These are phyloP conservation scores for Cryptosporidium bovis DNA, from an alignment of 169 alveolate species.

Conservation along the genomic window DNA sequence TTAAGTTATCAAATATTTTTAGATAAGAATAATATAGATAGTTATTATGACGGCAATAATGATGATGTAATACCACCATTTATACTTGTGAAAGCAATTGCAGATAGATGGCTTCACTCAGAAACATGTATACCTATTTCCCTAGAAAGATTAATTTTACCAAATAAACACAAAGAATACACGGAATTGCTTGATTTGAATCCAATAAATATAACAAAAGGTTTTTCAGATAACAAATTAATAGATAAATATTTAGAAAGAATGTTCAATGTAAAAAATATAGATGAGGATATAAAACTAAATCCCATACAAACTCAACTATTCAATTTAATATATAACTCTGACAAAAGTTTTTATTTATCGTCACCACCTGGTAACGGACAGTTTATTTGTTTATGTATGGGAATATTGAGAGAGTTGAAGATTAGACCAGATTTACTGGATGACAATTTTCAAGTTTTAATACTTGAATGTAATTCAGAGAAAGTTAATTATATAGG, in stretches of 20 bases:
- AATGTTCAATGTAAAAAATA: neutral
- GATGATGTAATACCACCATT: constrained; percentile 91
- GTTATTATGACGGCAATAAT: constrained; percentile 73
- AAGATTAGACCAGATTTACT: neutral
- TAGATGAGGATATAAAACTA: constrained; percentile 2
- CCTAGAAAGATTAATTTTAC: constrained; percentile 92
- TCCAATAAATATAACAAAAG: constrained; percentile 79
- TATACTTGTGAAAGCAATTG: constrained; percentile 94
- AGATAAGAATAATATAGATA: constrained; percentile 16
- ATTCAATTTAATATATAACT: constrained; percentile 52
- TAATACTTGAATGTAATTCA: constrained; percentile 28
- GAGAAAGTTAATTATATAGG: constrained; percentile 16
- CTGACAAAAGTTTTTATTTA: constrained; percentile 40
- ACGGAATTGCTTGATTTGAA: constrained; percentile 95
- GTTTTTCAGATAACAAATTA: constrained; percentile 1
- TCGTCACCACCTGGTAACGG: constrained; percentile 65
- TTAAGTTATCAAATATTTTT: constrained; percentile 65
- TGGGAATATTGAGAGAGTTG: constrained; percentile 43
- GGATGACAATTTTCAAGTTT: constrained; percentile 11
- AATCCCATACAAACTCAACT: constrained; percentile 59
- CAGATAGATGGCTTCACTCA: constrained; percentile 92
- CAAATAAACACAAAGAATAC: constrained; percentile 90
- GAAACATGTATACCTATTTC: constrained; percentile 84
- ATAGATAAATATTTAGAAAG: neutral
- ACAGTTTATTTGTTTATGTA: constrained; percentile 67